phyloP scores from a whole-genome alignment of 768 basidiomycete genomes.

The Pleurotus pulmonarius region DNA sequence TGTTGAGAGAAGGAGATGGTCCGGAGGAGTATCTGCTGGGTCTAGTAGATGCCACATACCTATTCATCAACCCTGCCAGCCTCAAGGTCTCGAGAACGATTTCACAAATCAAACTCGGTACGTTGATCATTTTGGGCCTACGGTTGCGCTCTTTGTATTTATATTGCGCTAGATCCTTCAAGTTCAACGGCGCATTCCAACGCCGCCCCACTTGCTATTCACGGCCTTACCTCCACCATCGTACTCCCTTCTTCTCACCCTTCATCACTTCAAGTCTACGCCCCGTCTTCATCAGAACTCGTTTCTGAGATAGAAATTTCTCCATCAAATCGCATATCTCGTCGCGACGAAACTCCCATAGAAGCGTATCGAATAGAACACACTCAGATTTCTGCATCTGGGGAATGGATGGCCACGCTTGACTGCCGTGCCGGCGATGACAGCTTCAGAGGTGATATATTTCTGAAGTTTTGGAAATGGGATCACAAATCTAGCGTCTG shows the following conservation, averaged over 20 bases:
- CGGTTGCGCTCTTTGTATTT: constrained; percentile 1
- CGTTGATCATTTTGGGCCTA: constrained; percentile 15
- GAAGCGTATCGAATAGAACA: constrained; percentile 75
- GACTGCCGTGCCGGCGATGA: constrained; percentile 72
- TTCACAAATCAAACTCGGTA: constrained; percentile 77
- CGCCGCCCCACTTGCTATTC: constrained; percentile 69
- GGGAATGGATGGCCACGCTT: constrained; percentile 89
- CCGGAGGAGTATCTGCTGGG: constrained; percentile 89
- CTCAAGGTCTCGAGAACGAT: constrained; percentile 72
- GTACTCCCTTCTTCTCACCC: constrained; percentile 93
- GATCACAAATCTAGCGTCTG: constrained; percentile 56
- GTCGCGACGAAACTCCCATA: constrained; percentile 71
- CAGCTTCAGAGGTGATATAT: constrained; percentile 61
- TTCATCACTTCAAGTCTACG: constrained; percentile 91
- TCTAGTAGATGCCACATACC: constrained; percentile 76
- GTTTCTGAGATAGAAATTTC: constrained; percentile 88
- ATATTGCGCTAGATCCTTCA: constrained; percentile 25
- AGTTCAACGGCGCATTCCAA: constrained; percentile 32
- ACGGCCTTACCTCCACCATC: constrained; percentile 68
- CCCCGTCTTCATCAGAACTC: constrained; percentile 64
- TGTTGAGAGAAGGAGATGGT: constrained; percentile 42
- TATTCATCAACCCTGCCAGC: constrained; percentile 68
- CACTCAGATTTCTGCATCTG: constrained; percentile 60
- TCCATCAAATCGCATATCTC: constrained; percentile 87
- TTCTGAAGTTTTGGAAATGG: constrained; percentile 93